Base-by-base conservation (phyloP, 306 rosid genomes). In the Acacia crassicarpa region DNA sequence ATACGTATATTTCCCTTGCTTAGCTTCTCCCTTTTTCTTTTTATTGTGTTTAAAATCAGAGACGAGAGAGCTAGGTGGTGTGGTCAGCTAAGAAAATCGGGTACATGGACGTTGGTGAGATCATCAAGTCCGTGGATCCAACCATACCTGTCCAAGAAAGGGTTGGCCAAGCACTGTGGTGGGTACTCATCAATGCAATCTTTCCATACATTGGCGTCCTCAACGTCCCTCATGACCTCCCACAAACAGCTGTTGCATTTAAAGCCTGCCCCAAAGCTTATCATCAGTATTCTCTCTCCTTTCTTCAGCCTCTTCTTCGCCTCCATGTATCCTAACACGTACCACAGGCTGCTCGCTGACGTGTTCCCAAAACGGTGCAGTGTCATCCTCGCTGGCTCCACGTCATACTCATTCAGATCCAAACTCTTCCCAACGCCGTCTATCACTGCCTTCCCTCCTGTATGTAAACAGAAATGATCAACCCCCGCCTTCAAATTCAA, bases 191-290 rank as follows among this genome's bases (percentile, higher is more conserved):
- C 62, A 85, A 93, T 89, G 85, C 93, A 89, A 6, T 93, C 96
- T 3, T 76, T 80, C 99, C 99, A 95, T 23, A 89, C 99, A 84
- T 93, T 93, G 0, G 43, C 86, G 13, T 80, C 87, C 10, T 25
- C 87, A 22, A 90, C 67, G 56, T 94, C 97, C 74, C 85, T 89
- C 88, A 90, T 78, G 35, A 93, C 97, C 85, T 94, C 95, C 92
- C 94, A 91, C 83, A 90, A 72, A 74, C 97, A 92, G 81, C 98
- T 94, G 49, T 91, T 90, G 87, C 98, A 94, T 89, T 94, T 94
- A 86, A 94, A 94, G 63, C 98, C 98, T 32, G 95, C 95, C 56
- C 98, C 98, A 82, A 94, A 94, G 81, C 98, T 93, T 85, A 94
- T 94, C 98, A 94, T 94, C 81, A 94, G 32, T 0, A 94, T 84